phyloP scores from a whole-genome alignment of 225 moss, liverwort and hornwort genomes.

The Takakia lepidozioides region DNA sequence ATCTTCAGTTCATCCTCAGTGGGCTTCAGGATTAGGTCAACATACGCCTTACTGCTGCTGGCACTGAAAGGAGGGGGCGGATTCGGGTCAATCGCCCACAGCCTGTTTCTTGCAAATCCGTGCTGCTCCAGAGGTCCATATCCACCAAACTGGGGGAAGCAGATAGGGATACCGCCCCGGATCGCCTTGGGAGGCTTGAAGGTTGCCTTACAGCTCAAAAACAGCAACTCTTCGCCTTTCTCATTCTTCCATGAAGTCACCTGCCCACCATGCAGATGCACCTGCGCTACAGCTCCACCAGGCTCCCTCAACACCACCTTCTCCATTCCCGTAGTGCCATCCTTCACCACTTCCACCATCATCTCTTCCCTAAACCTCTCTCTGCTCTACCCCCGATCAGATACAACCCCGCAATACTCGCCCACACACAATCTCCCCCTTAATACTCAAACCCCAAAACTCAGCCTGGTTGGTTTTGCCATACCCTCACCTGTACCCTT shows the following conservation, averaged over 20 bases:
- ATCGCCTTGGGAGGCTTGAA: slow-evolving; percentile 96
- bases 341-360: slow-evolving; percentile 55
- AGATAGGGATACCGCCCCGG: slow-evolving; percentile 86
- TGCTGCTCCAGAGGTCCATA: slow-evolving; percentile 77
- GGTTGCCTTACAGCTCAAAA: slow-evolving; percentile 84
- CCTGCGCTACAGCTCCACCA: slow-evolving; percentile 65
- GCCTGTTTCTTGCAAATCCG: slow-evolving; percentile 90
- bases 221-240: slow-evolving; percentile 87
- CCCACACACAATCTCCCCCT: too few species aligned
- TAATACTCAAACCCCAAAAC: too few species aligned
- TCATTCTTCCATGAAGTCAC: slow-evolving; percentile 96
- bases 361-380: background rate
- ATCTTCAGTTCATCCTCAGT: slow-evolving; percentile 71
- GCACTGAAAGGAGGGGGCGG: slow-evolving; percentile 43
- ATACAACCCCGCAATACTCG: too few species aligned
- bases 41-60: slow-evolving; percentile 49
- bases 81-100: slow-evolving; percentile 55
- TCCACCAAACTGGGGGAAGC: slow-evolving; percentile 85
- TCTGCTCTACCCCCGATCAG: background rate
- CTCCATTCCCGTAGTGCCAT: slow-evolving; percentile 58
- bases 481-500: too few species aligned
- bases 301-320: slow-evolving; percentile 59
- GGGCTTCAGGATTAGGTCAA: slow-evolving; percentile 63
- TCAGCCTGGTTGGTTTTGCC: too few species aligned
- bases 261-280: slow-evolving; percentile 82